Percentiles rank a stretch among this genome's conserved stretches.
Conservation (phyloP, 1,284 basidiomycete species). For the Gymnopus androsaceus region DNA sequence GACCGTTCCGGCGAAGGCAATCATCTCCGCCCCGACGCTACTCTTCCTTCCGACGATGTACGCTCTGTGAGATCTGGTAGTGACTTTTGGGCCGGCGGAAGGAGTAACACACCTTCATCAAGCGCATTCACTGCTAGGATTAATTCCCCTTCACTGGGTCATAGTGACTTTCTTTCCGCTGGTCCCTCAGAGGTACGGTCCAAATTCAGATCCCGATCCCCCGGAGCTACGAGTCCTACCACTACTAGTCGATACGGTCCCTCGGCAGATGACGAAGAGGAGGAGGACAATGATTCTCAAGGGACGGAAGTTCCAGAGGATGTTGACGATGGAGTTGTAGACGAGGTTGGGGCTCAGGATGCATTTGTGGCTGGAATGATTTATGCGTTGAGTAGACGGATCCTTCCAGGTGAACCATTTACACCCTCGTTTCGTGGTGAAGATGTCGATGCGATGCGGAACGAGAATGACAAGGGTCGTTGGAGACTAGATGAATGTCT, state of each 20-base stretch:
- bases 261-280: too few relatives aligned
- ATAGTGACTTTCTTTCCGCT: slow-evolving; percentile 17
- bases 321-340: slow-evolving; percentile 44
- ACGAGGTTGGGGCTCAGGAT: slow-evolving; percentile 75
- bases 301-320: slow-evolving; percentile 54
- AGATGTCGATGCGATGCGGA: slow-evolving; percentile 29
- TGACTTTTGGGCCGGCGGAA: slow-evolving; percentile 69
- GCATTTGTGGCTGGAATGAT: slow-evolving; percentile 84
- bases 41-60: slow-evolving; percentile 31
- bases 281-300: slow-evolving; percentile 54
- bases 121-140: slow-evolving; percentile 52
- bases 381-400: slow-evolving; percentile 64
- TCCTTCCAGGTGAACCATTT: slow-evolving; percentile 71
- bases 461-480: slow-evolving; percentile 46
- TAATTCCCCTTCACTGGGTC: slow-evolving; percentile 23
- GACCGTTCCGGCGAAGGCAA: not conserved
- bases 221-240: not conserved
- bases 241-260: slow-evolving; percentile 3
- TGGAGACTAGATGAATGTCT: slow-evolving; percentile 80
- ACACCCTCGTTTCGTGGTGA: slow-evolving; percentile 54
- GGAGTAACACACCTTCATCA: slow-evolving; percentile 56
- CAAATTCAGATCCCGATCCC: slow-evolving; percentile 6
- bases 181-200: not conserved
- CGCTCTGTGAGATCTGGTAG: slow-evolving; percentile 72
- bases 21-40: slow-evolving; percentile 10